A percentile compares a stretch with the other conserved stretches of the same genome.
phyloP scores from a whole-genome alignment of 176 grass and related monocot species.

The Rhipidocladum racemiflorum region DNA sequence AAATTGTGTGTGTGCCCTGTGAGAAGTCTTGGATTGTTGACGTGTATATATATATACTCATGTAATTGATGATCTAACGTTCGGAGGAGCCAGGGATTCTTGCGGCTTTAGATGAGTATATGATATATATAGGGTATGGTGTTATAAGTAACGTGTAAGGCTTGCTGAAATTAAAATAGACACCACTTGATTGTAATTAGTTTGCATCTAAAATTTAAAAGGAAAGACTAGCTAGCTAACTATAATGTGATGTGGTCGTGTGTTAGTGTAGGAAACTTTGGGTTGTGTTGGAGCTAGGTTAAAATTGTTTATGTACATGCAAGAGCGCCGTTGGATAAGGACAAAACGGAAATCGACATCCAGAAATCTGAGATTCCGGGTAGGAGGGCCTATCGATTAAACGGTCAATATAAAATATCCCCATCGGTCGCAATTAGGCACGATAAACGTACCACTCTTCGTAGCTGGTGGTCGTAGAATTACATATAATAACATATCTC shows the following conservation, averaged over 20 bases:
- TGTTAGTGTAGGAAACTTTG: neutral
- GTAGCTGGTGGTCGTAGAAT: neutral
- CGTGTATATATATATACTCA: too few relatives aligned
- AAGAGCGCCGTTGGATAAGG: neutral
- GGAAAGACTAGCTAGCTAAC: neutral
- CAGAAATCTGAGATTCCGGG: constrained; percentile 3
- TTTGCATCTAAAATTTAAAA: neutral
- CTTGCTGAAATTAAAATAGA: too few relatives aligned
- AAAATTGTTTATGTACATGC: neutral
- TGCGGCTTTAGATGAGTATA: too few relatives aligned
- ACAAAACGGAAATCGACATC: neutral
- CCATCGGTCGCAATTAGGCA: neutral
- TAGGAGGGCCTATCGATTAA: neutral
- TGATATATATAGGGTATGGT: too few relatives aligned
- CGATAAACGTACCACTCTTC: neutral
- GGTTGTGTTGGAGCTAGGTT: neutral
- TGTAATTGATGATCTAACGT: too few relatives aligned
- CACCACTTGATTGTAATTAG: neutral
- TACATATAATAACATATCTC: neutral
- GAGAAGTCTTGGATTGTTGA: too few relatives aligned
- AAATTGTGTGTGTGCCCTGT: too few relatives aligned
- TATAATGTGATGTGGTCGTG: neutral
- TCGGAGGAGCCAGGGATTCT: too few relatives aligned
- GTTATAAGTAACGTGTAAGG: too few relatives aligned
- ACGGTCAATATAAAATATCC: neutral